Percentiles rank a stretch among this genome's conserved stretches.
Evolutionary conservation across 805 yeast genomes (phyloP).

Genomic region (Groenewaldozyma salmanticensis): DNA sequence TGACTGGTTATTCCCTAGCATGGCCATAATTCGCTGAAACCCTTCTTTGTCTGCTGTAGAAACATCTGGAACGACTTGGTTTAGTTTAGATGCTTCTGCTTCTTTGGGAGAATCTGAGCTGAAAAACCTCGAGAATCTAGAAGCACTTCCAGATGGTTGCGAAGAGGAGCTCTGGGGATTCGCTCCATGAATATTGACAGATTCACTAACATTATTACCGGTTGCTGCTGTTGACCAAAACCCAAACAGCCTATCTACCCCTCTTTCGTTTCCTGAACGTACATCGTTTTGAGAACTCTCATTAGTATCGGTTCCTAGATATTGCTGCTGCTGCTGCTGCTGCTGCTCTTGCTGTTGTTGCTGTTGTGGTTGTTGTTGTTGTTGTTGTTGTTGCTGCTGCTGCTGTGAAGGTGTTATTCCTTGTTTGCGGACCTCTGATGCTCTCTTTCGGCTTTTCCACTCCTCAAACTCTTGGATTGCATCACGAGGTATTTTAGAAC

Average conservation of each 20-base stretch:
- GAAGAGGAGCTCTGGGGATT: too few species aligned
- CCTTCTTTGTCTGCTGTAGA: conserved; percentile 22
- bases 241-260: conserved; percentile 17
- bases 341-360: too few species aligned
- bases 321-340: too few species aligned
- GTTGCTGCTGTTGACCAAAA: conserved; percentile 8
- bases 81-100: background rate
- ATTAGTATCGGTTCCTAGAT: background rate
- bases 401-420: too few species aligned
- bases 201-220: background rate
- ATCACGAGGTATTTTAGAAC: conserved; percentile 6
- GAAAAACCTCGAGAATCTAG: conserved; percentile 16
- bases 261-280: background rate
- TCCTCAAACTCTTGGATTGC: conserved; percentile 24
- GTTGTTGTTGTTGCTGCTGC: too few species aligned
- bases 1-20: conserved; percentile 16
- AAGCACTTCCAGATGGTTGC: conserved; percentile 7
- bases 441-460: conserved; percentile 25
- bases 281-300: background rate
- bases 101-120: conserved; percentile 3
- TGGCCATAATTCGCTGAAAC: conserved; percentile 24
- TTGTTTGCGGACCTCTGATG: conserved; percentile 14
- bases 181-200: too few species aligned
- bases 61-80: conserved; percentile 1
- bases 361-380: too few species aligned